A percentile compares a stretch with the other conserved stretches of the same genome.
phyloP scores from a whole-genome alignment of 768 basidiomycete genomes.

The Dendrothele bispora region DNA sequence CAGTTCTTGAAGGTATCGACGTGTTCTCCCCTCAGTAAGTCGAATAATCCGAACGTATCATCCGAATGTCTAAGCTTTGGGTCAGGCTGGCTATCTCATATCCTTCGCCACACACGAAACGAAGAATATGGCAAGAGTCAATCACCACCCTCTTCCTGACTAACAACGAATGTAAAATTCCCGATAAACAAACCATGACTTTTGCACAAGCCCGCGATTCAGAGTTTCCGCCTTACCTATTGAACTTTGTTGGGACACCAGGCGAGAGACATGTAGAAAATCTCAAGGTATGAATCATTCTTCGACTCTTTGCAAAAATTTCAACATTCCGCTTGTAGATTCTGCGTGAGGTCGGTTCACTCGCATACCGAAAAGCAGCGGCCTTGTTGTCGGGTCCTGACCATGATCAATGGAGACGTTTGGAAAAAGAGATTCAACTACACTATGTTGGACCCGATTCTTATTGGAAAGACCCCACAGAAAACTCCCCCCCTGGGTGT shows the following conservation, averaged over 20 bases:
- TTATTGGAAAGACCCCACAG: slow-evolving; percentile 54
- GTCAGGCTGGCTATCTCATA: slow-evolving; percentile 57
- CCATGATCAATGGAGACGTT: slow-evolving; percentile 39
- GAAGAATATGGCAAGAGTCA: slow-evolving; percentile 82
- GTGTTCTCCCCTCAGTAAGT: slow-evolving; percentile 75
- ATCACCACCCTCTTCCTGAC: slow-evolving; percentile 68
- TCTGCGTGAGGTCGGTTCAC: slow-evolving; percentile 65
- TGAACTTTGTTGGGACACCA: slow-evolving; percentile 60
- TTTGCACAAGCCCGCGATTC: slow-evolving; percentile 59
- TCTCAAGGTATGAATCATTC: slow-evolving; percentile 77
- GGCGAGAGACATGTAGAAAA: slow-evolving; percentile 78
- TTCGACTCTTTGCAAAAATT: no score
- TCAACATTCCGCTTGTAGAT: slow-evolving; percentile 44
- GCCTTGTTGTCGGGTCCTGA: slow-evolving; percentile 47
- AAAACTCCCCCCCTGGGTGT: slow-evolving; percentile 29
- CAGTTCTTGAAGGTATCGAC: slow-evolving; percentile 57
- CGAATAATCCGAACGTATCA: neutral
- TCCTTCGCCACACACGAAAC: slow-evolving; percentile 57
- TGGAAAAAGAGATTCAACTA: slow-evolving; percentile 54
- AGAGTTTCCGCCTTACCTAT: slow-evolving; percentile 68
- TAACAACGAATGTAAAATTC: slow-evolving; percentile 57
- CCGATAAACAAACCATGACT: slow-evolving; percentile 51
- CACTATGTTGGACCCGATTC: slow-evolving; percentile 71
- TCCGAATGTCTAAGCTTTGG: neutral
- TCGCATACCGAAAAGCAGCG: slow-evolving; percentile 54